A percentile compares a stretch with the other conserved stretches of the same genome.
phyloP scores from a whole-genome alignment of 805 yeast species.

The Candida palmyrensis region DNA sequence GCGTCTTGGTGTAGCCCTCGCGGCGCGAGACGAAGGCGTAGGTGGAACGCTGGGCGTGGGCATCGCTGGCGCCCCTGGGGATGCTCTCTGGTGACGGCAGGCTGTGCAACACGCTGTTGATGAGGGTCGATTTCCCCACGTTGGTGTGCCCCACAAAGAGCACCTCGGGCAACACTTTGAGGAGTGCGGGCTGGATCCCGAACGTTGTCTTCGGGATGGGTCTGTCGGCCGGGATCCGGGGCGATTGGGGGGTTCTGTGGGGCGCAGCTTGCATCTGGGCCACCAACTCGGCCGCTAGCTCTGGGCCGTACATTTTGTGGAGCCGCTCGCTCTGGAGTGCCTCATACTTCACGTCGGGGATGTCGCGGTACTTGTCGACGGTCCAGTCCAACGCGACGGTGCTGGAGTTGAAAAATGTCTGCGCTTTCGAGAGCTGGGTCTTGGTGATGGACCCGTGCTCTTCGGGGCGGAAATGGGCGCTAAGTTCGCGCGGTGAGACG shows the following conservation, averaged over 20 bases:
- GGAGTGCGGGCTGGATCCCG: constrained; percentile 28
- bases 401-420: constrained; percentile 39
- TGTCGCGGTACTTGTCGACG: constrained; percentile 43
- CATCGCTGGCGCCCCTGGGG: constrained; percentile 13
- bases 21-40: constrained; percentile 52
- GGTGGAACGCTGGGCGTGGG: too few relatives aligned
- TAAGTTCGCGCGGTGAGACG: constrained; percentile 20
- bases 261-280: too few relatives aligned
- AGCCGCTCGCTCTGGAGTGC: constrained; percentile 12
- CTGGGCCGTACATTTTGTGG: too few relatives aligned
- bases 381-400: constrained; percentile 57
- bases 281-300: constrained; percentile 11
- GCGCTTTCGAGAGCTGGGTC: constrained; percentile 16
- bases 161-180: constrained; percentile 57
- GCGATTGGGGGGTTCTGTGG: too few relatives aligned
- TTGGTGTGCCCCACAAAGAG: constrained; percentile 77
- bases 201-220: constrained; percentile 21
- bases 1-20: constrained; percentile 57
- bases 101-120: constrained; percentile 54
- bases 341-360: constrained; percentile 51
- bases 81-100: constrained; percentile 15
- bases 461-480: constrained; percentile 13
- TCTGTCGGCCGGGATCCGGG: too few relatives aligned
- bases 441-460: constrained; percentile 10
- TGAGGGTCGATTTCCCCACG: constrained; percentile 78